Evolutionary conservation across 441 rosid genomes (phyloP), one percentile per base, ranked within the genome.

Genomic region (Erysimum cheiri): DNA sequence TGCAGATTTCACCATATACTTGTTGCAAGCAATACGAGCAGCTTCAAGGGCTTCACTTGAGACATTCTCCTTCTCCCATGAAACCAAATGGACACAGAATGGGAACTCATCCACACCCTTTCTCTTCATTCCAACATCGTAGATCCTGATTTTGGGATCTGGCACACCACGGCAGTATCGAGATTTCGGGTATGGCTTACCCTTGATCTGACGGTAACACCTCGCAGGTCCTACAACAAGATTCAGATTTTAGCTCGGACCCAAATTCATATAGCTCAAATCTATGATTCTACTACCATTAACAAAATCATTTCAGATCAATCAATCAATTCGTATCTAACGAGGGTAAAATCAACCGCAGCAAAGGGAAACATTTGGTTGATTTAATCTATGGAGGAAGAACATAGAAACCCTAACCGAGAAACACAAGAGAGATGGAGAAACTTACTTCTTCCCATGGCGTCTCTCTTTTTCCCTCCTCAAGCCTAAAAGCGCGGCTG

Each of bases 21-120:
- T 92, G 86, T 92, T 90, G 85, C 96, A 92, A 59, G 98, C 96
- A 76, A 92, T 92, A 4, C 96, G 92, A 0, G 96, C 98, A 65
- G 98, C 98, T 75, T 92, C 96, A 62, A 92, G 86, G 0, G 98
- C 96, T 74, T 92, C 98, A 71, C 98, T 90, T 0, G 96, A 90
- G 22, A 92, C 95, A 35, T 90, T 92, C 36, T 92, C 98, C 62
- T 90, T 92, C 79, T 92, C 96, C 98, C 96, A 92, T 0, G 96
- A 90, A 17, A 92, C 96, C 80, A 92, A 77, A 68, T 90, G 98
- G 6, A 92, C 96, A 70, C 96, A 90, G 84, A 88, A 90, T 13
- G 98, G 94, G 74, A 92, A 92, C 58, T 92, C 98, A 13, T 92
- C 96, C 1, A 92, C 96, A 14, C 96, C 96, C 33, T 90, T 92